Conservation (phyloP, 129 eudicot species). For the Flaveria robusta region DNA sequence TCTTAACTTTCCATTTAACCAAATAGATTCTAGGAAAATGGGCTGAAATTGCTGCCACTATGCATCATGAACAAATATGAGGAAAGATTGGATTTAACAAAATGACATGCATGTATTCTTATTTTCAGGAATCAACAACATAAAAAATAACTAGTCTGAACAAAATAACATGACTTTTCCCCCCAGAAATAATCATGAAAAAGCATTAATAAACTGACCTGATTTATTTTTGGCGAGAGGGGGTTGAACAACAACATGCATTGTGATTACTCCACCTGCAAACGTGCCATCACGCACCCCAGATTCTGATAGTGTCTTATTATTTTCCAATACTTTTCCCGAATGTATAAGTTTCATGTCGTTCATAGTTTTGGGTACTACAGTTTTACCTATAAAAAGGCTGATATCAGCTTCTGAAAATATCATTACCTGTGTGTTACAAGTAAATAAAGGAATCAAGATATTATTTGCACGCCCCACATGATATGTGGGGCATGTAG, state of each 20-base stretch:
- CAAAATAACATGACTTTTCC: background rate
- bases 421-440: background rate
- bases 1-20: background rate
- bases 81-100: background rate
- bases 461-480: background rate
- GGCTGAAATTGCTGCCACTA: background rate
- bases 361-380: constrained; percentile 9
- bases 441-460: background rate
- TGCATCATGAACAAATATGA: constrained; percentile 5
- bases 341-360: constrained; percentile 47
- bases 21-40: background rate
- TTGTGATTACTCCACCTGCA: constrained; percentile 73
- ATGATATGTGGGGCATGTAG: background rate
- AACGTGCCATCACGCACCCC: constrained; percentile 53
- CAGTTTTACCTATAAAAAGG: constrained; percentile 8
- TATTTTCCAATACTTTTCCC: constrained; percentile 53
- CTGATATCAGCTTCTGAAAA: background rate
- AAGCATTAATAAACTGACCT: constrained; percentile 41
- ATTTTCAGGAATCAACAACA: background rate
- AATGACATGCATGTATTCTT: background rate
- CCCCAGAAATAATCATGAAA: constrained; percentile 5
- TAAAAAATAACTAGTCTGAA: background rate
- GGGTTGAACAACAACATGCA: constrained; percentile 87
- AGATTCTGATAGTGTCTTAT: constrained; percentile 69
- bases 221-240: constrained; percentile 61